Base-by-base conservation (phyloP, 2,329 filamentous ascomycete genomes). In the Elsinoe ampelina region DNA sequence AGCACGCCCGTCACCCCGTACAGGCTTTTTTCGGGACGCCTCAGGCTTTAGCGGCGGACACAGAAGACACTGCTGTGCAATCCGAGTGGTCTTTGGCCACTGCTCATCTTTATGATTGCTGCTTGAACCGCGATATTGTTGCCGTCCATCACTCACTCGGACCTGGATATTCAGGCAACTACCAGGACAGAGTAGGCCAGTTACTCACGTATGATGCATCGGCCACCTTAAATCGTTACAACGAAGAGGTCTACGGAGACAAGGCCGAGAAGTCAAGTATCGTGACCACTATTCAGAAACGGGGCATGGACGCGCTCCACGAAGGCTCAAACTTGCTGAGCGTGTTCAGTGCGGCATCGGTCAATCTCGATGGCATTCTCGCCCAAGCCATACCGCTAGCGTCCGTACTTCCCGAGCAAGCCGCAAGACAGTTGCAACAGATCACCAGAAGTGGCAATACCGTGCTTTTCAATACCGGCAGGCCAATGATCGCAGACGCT, bases 151-250 rank as follows among this genome's bases (percentile, higher is more conserved):
- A 86, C 67, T 87, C 91, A 51, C 83, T 98, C 15, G 92, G 93
- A 0, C 87, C 90, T 20, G 83, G 89, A 48, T 98, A 98, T 64
- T 85, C 89, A 66, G 93, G 93, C 13, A 98, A 98, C 67, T 95
- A 95, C 64, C 93, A 98, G 71, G 93, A 98, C 67, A 93, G 89
- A 63, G 79, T 98, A 12, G 93, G 95, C 4, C 92, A 90, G 1
- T 95, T 98, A 66, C 90, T 97, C 67, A 98, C 95, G 0, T 98
- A 98, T 67, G 84, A 87, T 64, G 92, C 93, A 5, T 97, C 93
- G 1, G 92, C 93, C 6, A 85, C 88, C 55, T 75, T 98, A 38
- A 93, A 95, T 58, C 79, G 96, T 55, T 86, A 92, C 45, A 97
- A 97, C 64, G 93, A 98, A 67, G 82, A 90, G 54, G 78, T 95